Evolutionary conservation across 1,284 basidiomycete species (phyloP).

Genomic region (Trametes sp.): DNA sequence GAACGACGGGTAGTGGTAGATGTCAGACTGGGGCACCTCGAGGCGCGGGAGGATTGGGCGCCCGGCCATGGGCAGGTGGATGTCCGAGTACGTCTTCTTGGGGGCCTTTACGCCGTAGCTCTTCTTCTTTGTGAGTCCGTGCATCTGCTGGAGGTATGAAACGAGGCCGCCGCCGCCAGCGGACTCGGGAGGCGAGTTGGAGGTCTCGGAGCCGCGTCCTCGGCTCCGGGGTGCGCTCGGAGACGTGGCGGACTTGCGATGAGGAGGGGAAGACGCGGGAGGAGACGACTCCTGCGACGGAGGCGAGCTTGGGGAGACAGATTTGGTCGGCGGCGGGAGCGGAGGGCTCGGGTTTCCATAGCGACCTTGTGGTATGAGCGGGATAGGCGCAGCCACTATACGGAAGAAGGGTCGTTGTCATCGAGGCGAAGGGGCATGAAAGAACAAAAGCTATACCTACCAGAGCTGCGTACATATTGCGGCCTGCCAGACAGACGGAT

Average conservation of each 20-base stretch:
- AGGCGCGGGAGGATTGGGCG: constrained; percentile 43
- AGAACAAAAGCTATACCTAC: constrained; percentile 9
- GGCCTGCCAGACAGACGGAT: constrained; percentile 46
- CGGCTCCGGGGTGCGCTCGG: constrained; percentile 26
- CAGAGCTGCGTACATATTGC: constrained; percentile 31
- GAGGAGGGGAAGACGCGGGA: constrained; percentile 25
- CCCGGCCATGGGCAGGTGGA: constrained; percentile 28
- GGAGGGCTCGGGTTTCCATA: constrained; percentile 29
- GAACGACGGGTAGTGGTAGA: constrained; percentile 33
- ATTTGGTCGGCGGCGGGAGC: constrained; percentile 21
- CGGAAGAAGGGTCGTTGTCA: not conserved
- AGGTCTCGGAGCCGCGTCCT: constrained; percentile 24
- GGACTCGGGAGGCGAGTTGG: constrained; percentile 23
- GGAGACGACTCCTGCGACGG: constrained; percentile 25
- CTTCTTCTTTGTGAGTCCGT: constrained; percentile 43
- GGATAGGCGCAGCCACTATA: constrained; percentile 24
- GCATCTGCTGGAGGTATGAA: constrained; percentile 43
- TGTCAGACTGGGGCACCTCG: constrained; percentile 34
- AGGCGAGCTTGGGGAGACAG: constrained; percentile 21
- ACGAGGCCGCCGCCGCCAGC: constrained; percentile 38
- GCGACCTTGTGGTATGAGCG: constrained; percentile 24
- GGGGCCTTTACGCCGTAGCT: constrained; percentile 35
- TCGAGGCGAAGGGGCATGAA: not conserved
- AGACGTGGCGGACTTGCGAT: constrained; percentile 25
- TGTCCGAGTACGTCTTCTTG: constrained; percentile 36